Evolutionary conservation across 331 rosid genomes (phyloP).

Genomic region (Phaseolus coccineus): DNA sequence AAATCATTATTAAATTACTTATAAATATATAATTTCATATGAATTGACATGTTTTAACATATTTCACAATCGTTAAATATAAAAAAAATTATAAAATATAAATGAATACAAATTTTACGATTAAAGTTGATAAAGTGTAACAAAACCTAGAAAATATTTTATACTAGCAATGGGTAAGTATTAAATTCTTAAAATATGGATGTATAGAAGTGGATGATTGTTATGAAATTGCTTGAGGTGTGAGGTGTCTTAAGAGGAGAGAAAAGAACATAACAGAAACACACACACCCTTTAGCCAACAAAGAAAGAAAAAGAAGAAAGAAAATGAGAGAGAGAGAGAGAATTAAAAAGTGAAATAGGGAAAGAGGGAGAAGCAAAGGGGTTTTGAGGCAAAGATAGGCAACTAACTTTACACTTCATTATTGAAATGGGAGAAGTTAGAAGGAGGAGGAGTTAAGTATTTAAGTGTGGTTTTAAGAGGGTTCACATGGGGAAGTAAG

Average conservation of each 20-base stretch:
- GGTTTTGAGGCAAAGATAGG: constrained; percentile 42
- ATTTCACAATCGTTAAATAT: no score
- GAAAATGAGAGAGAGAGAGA: constrained; percentile 34
- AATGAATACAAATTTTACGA: no score
- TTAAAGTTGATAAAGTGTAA: no score
- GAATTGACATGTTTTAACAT: no score
- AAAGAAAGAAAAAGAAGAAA: constrained; percentile 30
- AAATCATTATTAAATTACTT: no score
- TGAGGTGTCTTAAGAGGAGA: constrained; percentile 73
- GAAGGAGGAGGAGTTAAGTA: constrained; percentile 41
- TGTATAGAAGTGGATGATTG: background rate
- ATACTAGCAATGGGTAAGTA: no score
- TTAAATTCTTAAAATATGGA: no score
- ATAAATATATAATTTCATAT: no score
- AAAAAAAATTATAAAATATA: no score
- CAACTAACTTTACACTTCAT: constrained; percentile 59
- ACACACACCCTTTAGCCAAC: constrained; percentile 45
- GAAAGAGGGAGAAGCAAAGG: constrained; percentile 41
- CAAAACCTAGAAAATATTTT: no score
- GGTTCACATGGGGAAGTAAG: constrained; percentile 66
- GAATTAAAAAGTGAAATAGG: constrained; percentile 42
- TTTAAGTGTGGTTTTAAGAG: constrained; percentile 20
- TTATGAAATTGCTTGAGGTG: constrained; percentile 54
- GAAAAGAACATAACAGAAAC: constrained; percentile 60
- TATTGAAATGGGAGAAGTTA: constrained; percentile 5